Evolutionary conservation across 495 filamentous ascomycete species (phyloP), one percentile per base, ranked within the genome.

Genomic region (Daldinia childiae): DNA sequence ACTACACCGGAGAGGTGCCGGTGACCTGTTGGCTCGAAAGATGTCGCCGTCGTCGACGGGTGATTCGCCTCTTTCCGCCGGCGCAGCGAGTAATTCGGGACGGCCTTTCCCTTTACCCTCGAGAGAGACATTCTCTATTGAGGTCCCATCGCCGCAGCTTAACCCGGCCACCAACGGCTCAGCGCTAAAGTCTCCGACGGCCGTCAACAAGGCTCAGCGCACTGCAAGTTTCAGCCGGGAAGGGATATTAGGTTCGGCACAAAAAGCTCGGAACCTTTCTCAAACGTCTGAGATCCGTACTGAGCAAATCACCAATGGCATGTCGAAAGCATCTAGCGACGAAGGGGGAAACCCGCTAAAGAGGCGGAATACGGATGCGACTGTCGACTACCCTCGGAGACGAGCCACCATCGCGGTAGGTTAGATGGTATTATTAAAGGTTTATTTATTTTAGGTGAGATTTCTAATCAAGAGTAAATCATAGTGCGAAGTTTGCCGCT

Each of bases 401-500:
- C 83, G 90, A 70, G 90, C 90, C 64, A 92, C 90, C 7, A 91
- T 92, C 75, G 90, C 90, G 65, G 90, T 92, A 88, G 74, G 89
- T 82, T 58, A 32, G 58, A 62, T 34, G 59, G 65, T 30, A 61
- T 34, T 39, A 21, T 34, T 39, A 21, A 56, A 29, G 34, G 15
- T 57, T 26, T n/a, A n/a, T n/a, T n/a, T n/a, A n/a, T 65, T 6
- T 6, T 38, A 32, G 61, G 41, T 45, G 66, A 66, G 57, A 51
- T 71, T 71, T 67, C 77, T 82, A 69, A 80, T 76, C 51, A n/a
- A 71, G n/a, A 58, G 32, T 1, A 67, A 67, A 69, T 55, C 61
- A 64, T 75, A 93, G 89, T 95, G 92, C 81, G 92, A 95, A 77
- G 92, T 94, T 60, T 95, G 92, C 74, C 91, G 92, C 30, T 90